These are phyloP conservation scores for Alternaria arbusti DNA, from an alignment of 2,329 filamentous ascomycete species.

Conservation along the genomic window DNA sequence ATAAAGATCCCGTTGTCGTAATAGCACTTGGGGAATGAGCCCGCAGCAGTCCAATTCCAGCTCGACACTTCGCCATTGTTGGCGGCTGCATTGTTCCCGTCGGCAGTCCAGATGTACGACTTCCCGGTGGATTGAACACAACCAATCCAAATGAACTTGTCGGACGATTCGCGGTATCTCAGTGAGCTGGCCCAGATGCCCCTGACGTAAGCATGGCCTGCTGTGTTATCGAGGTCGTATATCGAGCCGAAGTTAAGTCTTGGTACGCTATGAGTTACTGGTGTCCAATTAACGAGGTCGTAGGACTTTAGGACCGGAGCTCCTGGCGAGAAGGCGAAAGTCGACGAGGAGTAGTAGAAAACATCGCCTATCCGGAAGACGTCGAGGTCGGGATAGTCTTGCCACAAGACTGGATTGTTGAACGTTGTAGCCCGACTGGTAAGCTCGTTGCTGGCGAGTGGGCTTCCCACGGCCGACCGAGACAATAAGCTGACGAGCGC, in stretches of 20 bases:
- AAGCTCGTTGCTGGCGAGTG: background rate
- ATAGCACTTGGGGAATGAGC: slow-evolving; percentile 56
- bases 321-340: slow-evolving; percentile 63
- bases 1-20: slow-evolving; percentile 66
- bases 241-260: slow-evolving; percentile 47
- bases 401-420: slow-evolving; percentile 61
- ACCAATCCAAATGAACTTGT: slow-evolving; percentile 64
- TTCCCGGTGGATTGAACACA: slow-evolving; percentile 57
- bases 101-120: slow-evolving; percentile 62
- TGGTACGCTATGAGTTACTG: slow-evolving; percentile 49
- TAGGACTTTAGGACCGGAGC: slow-evolving; percentile 63
- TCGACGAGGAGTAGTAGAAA: slow-evolving; percentile 64
- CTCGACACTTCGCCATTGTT: slow-evolving; percentile 39
- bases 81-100: slow-evolving; percentile 47
- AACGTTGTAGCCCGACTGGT: slow-evolving; percentile 38
- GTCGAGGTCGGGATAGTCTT: slow-evolving; percentile 63
- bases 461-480: background rate
- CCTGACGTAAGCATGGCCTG: slow-evolving; percentile 55
- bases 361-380: slow-evolving; percentile 59
- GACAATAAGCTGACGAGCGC: background rate
- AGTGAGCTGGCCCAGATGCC: slow-evolving; percentile 65
- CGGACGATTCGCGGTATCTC: slow-evolving; percentile 58
- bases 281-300: slow-evolving; percentile 61
- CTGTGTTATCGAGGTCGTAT: slow-evolving; percentile 56
- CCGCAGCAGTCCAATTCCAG: slow-evolving; percentile 51